Conservation (phyloP, 225 moss, liverwort and hornwort species). For the Thuidium tamariscinum region DNA sequence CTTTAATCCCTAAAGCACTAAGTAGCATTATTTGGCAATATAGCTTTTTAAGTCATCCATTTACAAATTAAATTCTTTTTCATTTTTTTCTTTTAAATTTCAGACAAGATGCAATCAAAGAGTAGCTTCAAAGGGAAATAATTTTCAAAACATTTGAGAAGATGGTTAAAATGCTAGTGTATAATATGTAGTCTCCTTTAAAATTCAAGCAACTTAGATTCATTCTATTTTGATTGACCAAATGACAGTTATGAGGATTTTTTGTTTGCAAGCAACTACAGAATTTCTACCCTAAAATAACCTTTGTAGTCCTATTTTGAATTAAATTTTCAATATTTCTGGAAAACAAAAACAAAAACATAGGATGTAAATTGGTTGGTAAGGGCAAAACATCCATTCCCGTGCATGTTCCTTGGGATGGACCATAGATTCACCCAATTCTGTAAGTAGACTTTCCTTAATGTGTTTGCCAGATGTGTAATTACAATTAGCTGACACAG, state of each 20-base stretch:
- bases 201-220: background rate
- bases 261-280: rapidly evolving
- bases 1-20: background rate
- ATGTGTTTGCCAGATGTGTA: no score
- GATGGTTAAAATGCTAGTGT: background rate
- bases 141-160: background rate
- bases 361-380: background rate
- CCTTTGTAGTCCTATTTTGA: background rate
- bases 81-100: rapidly evolving
- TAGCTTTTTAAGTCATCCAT: background rate
- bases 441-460: no score
- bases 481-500: no score
- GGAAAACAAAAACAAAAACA: no score
- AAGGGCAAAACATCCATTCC: no score
- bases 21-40: background rate
- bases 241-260: background rate
- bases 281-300: background rate
- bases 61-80: background rate
- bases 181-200: background rate
- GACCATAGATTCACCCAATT: no score
- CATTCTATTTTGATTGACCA: background rate
- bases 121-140: background rate
- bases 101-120: background rate
- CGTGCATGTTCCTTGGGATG: no score
- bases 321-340: background rate